A percentile compares a stretch with the other conserved stretches of the same genome.
phyloP scores from a whole-genome alignment of 2,329 filamentous ascomycete species.

The Aaosphaeria arxii region DNA sequence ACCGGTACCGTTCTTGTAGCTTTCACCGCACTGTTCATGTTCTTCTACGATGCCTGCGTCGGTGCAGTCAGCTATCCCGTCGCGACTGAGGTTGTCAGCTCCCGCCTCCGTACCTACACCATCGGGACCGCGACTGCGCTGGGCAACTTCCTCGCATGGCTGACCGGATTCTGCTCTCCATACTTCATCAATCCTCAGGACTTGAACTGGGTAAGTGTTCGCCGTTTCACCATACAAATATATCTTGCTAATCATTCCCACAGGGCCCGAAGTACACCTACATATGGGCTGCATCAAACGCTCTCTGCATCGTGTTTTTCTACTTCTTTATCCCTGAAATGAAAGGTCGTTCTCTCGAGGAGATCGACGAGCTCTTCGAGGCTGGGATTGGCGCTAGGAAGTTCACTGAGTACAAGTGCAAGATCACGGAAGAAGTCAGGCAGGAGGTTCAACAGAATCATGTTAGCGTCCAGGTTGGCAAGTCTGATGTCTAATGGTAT shows the following conservation, averaged over 20 bases:
- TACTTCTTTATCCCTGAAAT: conserved; percentile 58
- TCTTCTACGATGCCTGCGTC: conserved; percentile 28
- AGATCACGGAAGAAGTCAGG: neutral
- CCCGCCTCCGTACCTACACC: conserved; percentile 24
- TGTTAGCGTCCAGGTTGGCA: neutral
- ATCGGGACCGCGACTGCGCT: conserved; percentile 7
- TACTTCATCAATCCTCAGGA: conserved; percentile 36
- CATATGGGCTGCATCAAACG: conserved; percentile 12
- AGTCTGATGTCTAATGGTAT: neutral
- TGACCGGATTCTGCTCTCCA: conserved; percentile 27
- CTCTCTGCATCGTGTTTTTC: conserved; percentile 52
- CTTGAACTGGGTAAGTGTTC: conserved; percentile 18
- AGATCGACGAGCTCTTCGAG: conserved; percentile 12
- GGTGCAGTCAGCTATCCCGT: conserved; percentile 28
- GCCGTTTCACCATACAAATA: neutral
- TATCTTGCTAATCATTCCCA: neutral
- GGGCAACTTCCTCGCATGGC: conserved; percentile 15
- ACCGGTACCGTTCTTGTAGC: conserved; percentile 7
- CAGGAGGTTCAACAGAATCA: neutral
- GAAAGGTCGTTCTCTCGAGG: conserved; percentile 11
- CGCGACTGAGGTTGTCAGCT: conserved; percentile 15
- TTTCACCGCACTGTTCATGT: conserved; percentile 7
- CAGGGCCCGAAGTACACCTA: conserved; percentile 1
- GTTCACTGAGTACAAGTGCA: neutral
- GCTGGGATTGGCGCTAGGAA: neutral